Conservation (phyloP, 129 eudicot species). For the Solidago caesia region DNA sequence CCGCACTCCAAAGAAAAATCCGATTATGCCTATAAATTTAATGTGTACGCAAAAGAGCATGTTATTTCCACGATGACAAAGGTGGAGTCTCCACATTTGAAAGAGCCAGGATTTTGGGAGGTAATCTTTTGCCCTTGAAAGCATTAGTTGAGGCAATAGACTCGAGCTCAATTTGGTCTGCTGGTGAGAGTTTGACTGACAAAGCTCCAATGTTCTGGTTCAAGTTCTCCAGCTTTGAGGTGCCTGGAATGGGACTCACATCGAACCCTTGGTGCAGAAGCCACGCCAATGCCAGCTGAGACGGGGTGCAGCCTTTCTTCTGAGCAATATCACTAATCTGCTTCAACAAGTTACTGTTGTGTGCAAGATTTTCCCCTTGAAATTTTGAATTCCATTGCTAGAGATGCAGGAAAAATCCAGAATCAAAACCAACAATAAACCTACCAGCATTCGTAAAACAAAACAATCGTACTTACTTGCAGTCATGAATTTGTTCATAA, state of each 20-base stretch:
- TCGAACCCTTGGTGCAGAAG: conserved; percentile 53
- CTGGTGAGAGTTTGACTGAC: conserved; percentile 30
- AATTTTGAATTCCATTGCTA: conserved; percentile 38
- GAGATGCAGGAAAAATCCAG: not conserved
- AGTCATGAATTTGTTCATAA: not conserved
- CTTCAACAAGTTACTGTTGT: conserved; percentile 34
- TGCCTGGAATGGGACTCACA: conserved; percentile 56
- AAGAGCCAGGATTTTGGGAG: conserved; percentile 18
- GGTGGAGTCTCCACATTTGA: conserved; percentile 44
- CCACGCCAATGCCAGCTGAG: conserved; percentile 62
- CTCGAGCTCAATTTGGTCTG: conserved; percentile 40
- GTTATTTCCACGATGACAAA: conserved; percentile 38
- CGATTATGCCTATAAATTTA: too few relatives aligned
- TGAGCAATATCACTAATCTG: conserved; percentile 36
- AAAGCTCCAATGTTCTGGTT: conserved; percentile 46
- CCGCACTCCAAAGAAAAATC: too few relatives aligned
- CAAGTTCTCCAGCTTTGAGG: conserved; percentile 43
- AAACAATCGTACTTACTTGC: too few relatives aligned
- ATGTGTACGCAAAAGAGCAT: too few relatives aligned
- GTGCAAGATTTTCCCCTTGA: conserved; percentile 47
- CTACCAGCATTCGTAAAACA: too few relatives aligned
- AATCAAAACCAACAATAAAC: not conserved
- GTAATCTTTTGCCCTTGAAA: conserved; percentile 40
- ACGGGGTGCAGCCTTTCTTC: conserved; percentile 48
- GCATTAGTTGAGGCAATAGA: conserved; percentile 33